Base-by-base conservation (phyloP, 139 green algal species). In the Micromonas commoda region DNA sequence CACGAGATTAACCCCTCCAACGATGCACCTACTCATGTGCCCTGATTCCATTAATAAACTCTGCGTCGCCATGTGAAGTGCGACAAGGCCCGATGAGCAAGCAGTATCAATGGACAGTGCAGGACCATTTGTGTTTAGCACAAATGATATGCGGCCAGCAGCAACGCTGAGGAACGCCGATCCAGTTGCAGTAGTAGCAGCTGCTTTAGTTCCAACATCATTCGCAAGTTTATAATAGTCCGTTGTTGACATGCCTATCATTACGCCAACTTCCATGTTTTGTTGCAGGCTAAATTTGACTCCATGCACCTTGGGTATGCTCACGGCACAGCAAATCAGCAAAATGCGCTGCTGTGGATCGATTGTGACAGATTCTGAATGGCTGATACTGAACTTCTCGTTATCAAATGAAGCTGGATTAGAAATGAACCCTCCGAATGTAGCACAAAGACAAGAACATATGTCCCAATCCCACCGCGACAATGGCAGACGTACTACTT, bases 131-230 rank as follows among this genome's bases (percentile, higher is more conserved):
- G 96, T 63, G 13, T 85, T 87, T 79, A 94, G 94, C 3, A 83
- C 84, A 83, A 91, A 97, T 31, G 88, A 90, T 34, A 97, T 28
- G 3, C 93, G 83, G 2, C 93, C 93, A 34, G 88, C 87, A n/a
- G 87, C 86, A 57, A 92, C 87, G 29, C 78, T 88, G 37, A 94
- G 80, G 80, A 91, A 88, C 0, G 86, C 87, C 4, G 34, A 82
- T 80, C 69, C 83, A 85, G 65, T 87, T 79, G n/a, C 61, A 37
- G 53, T 79, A n/a, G 24, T 64, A 9, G 68, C 21, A 32, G 21
- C 33, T 73, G 72, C 33, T 6, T 13, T 28, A 16, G 21, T 6
- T 31, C 61, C 61, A 26, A 6, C 9, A 26, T 68, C 61, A 24
- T 35, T 68, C 5, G 32, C 61, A 26, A 68, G 61, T 13, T 5